Conservation (phyloP, 306 rosid species). For the Acacia melanoxylon region DNA sequence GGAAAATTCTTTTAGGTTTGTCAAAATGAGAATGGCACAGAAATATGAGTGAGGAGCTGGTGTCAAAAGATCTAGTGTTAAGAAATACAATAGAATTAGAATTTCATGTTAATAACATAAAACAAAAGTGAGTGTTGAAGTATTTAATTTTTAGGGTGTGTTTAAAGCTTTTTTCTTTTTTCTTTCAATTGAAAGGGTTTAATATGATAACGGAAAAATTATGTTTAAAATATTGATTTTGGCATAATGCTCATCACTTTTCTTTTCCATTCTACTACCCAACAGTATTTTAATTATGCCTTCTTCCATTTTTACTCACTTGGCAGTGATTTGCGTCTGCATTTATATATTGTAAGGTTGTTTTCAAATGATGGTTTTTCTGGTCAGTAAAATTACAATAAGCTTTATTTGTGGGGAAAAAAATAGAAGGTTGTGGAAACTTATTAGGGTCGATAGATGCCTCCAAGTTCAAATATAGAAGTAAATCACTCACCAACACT, state of each 20-base stretch:
- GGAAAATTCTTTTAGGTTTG: not conserved
- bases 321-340: not conserved
- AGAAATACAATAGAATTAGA: not conserved
- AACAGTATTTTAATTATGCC: not conserved
- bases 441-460: no score
- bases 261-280: not conserved
- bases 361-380: not conserved
- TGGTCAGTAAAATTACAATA: no score
- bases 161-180: not conserved
- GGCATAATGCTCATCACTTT: not conserved
- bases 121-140: not conserved
- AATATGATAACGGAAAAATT: not conserved
- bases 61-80: not conserved
- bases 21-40: not conserved
- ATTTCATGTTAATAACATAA: not conserved
- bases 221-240: not conserved
- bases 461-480: no score
- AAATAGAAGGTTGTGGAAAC: no score
- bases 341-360: not conserved
- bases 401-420: not conserved
- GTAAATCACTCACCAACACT: not conserved
- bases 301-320: not conserved
- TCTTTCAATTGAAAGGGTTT: not conserved
- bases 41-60: not conserved
- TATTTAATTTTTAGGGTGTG: not conserved